A percentile compares a stretch with the other conserved stretches of the same genome.
Conservation (phyloP, 2,329 filamentous ascomycete species). For the Nigrospora oryzae region DNA sequence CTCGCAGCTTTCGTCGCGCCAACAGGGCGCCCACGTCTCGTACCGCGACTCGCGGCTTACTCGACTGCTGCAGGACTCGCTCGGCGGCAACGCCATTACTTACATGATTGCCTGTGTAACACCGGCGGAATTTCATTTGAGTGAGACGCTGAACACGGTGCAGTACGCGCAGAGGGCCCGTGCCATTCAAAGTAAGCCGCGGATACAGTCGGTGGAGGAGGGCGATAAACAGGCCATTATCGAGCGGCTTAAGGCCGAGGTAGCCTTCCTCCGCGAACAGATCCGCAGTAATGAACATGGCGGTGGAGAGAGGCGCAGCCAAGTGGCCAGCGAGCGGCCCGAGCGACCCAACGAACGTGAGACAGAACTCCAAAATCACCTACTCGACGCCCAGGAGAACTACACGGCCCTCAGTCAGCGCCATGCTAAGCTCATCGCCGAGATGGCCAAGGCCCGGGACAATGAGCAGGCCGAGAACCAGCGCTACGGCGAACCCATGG, state of each 20-base stretch:
- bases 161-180: constrained; percentile 94
- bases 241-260: constrained; percentile 86
- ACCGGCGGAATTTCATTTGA: constrained; percentile 91
- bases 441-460: constrained; percentile 81
- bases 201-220: constrained; percentile 90
- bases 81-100: constrained; percentile 94
- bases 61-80: constrained; percentile 86
- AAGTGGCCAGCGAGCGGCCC: constrained; percentile 56
- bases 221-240: constrained; percentile 91
- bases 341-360: constrained; percentile 81
- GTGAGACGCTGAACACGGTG: constrained; percentile 94
- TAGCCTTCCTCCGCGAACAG: constrained; percentile 88
- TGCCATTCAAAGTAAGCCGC: constrained; percentile 94
- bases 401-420: constrained; percentile 86
- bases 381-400: constrained; percentile 89
- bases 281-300: constrained; percentile 73
- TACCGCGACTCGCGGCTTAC: constrained; percentile 98
- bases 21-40: constrained; percentile 82
- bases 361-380: constrained; percentile 83
- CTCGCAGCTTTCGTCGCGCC: constrained; percentile 87
- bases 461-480: constrained; percentile 53
- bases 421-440: constrained; percentile 90
- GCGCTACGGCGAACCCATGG: constrained; percentile 52
- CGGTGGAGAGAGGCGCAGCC: constrained; percentile 46
- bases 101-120: constrained; percentile 99